Evolutionary conservation across 2,329 filamentous ascomycete species (phyloP).

Genomic region (Rhinocladiella similis): DNA sequence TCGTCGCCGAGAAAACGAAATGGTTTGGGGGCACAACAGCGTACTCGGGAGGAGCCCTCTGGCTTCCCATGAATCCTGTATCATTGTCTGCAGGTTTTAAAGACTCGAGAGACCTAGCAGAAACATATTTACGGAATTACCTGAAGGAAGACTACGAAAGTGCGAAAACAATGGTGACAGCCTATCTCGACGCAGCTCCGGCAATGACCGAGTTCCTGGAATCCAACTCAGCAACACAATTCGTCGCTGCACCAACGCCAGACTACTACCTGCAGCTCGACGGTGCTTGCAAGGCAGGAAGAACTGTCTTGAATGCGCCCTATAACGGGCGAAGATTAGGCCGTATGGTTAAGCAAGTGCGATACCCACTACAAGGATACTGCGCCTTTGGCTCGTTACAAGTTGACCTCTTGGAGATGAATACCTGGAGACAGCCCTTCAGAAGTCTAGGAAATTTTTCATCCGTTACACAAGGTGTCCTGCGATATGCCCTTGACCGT

Average conservation of each 20-base stretch:
- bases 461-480: constrained; percentile 1
- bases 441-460: constrained; percentile 5
- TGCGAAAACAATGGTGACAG: constrained; percentile 10
- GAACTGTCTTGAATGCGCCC: constrained; percentile 7
- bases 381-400: constrained; percentile 12
- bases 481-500: constrained; percentile 2
- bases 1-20: constrained; percentile 37
- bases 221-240: constrained; percentile 6
- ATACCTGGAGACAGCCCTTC: constrained; percentile 8
- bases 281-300: constrained; percentile 6
- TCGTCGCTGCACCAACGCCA: constrained; percentile 4
- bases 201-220: constrained; percentile 36
- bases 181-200: constrained; percentile 36
- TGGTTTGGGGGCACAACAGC: constrained; percentile 38
- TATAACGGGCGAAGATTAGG: constrained; percentile 11
- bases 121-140: constrained; percentile 11
- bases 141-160: constrained; percentile 11
- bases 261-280: constrained; percentile 17
- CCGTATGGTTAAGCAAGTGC: constrained; percentile 2
- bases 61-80: constrained; percentile 37
- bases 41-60: constrained; percentile 38
- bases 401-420: not conserved
- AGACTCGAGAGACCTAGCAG: constrained; percentile 32
- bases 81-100: constrained; percentile 21
- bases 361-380: constrained; percentile 13